Conservation (phyloP, 805 yeast genomes). For the Yamadazyma laniorum region DNA sequence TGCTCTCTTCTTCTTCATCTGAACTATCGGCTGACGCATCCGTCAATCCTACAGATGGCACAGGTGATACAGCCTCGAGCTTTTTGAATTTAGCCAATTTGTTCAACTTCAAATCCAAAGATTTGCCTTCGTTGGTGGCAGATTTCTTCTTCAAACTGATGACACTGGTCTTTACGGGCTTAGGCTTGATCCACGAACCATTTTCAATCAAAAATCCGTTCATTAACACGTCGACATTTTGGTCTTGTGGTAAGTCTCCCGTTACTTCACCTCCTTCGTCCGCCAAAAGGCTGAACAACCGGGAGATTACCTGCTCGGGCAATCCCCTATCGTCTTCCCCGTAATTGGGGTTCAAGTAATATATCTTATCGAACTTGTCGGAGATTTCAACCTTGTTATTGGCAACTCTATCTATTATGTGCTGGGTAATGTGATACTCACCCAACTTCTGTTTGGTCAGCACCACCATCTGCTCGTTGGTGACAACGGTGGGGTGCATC, state of each 20-base stretch:
- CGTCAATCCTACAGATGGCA: conserved; percentile 29
- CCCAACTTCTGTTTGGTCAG: conserved; percentile 32
- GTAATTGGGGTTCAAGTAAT: conserved; percentile 56
- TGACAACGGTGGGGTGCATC: conserved; percentile 67
- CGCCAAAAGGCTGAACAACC: conserved; percentile 34
- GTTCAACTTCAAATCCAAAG: background rate
- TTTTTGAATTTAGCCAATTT: conserved; percentile 11
- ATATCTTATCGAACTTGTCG: conserved; percentile 41
- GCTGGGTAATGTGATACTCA: conserved; percentile 40
- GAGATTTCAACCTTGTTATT: conserved; percentile 41
- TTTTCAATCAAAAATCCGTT: conserved; percentile 58
- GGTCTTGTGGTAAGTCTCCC: conserved; percentile 54
- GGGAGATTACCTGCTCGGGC: conserved; percentile 26
- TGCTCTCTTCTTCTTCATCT: conserved; percentile 40
- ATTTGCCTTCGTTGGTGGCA: background rate
- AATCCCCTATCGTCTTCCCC: conserved; percentile 41
- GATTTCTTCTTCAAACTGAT: conserved; percentile 30
- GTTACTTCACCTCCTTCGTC: conserved; percentile 44
- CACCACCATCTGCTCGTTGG: conserved; percentile 49
- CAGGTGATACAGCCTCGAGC: background rate
- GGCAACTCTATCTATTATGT: conserved; percentile 58
- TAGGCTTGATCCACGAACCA: conserved; percentile 56
- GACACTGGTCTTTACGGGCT: conserved; percentile 26
- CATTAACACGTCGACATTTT: conserved; percentile 60
- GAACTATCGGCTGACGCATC: conserved; percentile 45